Evolutionary conservation across 768 basidiomycete genomes (phyloP).

Genomic region (Gelatoporia subvermispora): DNA sequence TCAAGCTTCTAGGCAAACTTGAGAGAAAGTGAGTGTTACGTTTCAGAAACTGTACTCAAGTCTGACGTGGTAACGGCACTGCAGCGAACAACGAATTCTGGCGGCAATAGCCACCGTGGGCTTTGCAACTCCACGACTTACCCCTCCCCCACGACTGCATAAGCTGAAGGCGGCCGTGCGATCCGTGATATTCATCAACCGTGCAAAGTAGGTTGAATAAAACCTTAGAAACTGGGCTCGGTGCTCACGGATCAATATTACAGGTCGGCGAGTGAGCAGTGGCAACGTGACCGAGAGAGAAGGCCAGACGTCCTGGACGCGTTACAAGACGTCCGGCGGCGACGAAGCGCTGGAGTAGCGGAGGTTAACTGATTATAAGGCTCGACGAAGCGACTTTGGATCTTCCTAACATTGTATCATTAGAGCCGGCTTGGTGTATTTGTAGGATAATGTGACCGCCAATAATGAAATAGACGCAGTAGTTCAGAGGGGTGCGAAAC

Average conservation of each 20-base stretch:
- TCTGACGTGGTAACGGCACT: neutral
- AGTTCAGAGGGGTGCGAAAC: too few species aligned
- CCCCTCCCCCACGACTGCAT: constrained; percentile 34
- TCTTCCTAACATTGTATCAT: too few species aligned
- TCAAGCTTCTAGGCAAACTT: constrained; percentile 63
- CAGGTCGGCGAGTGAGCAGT: constrained; percentile 57
- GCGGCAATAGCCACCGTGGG: constrained; percentile 75
- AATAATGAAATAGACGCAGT: too few species aligned
- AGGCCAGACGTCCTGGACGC: constrained; percentile 63
- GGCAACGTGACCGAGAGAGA: constrained; percentile 57
- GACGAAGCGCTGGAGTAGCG: constrained; percentile 4
- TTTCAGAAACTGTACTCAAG: neutral
- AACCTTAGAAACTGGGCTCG: neutral
- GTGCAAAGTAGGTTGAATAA: constrained; percentile 48
- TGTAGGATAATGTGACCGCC: too few species aligned
- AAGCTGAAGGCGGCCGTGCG: constrained; percentile 54
- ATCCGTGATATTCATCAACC: constrained; percentile 59
- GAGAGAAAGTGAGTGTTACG: constrained; percentile 56
- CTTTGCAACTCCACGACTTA: constrained; percentile 38
- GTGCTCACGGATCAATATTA: constrained; percentile 7
- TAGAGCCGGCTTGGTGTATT: too few species aligned
- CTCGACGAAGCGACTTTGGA: too few species aligned
- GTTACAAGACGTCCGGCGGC: constrained; percentile 59
- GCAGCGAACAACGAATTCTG: constrained; percentile 65
- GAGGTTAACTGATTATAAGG: neutral